Conservation (phyloP, 768 basidiomycete species). For the Hericium coralloides region DNA sequence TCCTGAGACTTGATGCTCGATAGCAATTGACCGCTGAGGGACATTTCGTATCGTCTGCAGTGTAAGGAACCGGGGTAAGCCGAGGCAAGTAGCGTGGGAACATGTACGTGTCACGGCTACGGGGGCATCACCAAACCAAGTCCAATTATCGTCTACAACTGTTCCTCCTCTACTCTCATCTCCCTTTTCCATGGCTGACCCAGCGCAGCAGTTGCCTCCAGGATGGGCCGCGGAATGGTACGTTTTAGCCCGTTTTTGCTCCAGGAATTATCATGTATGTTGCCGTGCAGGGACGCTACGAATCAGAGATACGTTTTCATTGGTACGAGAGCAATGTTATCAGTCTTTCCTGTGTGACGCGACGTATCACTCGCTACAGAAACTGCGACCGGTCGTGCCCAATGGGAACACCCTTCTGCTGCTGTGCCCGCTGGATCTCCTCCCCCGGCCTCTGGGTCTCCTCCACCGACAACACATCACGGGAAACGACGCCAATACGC, state of each 20-base stretch:
- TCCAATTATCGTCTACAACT: not conserved
- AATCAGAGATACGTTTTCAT: slow-evolving; percentile 84
- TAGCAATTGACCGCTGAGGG: too few relatives aligned
- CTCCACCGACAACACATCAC: slow-evolving; percentile 32
- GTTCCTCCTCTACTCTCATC: slow-evolving; percentile 3
- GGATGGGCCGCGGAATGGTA: slow-evolving; percentile 95
- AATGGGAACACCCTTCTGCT: slow-evolving; percentile 75
- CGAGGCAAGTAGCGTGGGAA: too few relatives aligned
- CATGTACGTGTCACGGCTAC: too few relatives aligned
- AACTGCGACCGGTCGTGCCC: slow-evolving; percentile 70
- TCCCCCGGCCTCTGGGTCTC: slow-evolving; percentile 34
- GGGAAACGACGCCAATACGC: slow-evolving; percentile 88
- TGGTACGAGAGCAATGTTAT: slow-evolving; percentile 39
- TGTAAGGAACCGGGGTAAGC: too few relatives aligned
- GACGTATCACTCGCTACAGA: slow-evolving; percentile 37
- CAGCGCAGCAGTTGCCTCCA: slow-evolving; percentile 68
- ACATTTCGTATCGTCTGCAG: too few relatives aligned
- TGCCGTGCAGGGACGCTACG: slow-evolving; percentile 55
- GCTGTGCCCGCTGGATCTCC: slow-evolving; percentile 26
- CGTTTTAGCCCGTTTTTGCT: slow-evolving; percentile 13
- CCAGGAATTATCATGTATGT: slow-evolving; percentile 4
- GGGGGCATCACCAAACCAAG: too few relatives aligned
- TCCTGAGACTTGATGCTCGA: too few relatives aligned
- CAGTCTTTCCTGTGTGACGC: not conserved
- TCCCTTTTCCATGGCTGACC: slow-evolving; percentile 31